Conservation (phyloP, 2,329 filamentous ascomycete genomes). For the Cytospora mali region DNA sequence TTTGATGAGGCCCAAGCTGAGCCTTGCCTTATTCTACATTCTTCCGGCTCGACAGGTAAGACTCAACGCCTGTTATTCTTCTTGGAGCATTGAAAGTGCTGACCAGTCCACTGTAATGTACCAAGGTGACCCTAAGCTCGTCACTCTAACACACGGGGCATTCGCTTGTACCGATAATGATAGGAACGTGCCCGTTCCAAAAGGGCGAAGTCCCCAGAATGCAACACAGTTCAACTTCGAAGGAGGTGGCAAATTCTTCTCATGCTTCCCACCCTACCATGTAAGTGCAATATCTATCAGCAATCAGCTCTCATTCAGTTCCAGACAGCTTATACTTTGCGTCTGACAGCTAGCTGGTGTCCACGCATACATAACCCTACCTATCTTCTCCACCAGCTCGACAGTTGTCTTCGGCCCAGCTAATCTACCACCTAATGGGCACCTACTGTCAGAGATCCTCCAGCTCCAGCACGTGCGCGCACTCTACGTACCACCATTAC, state of each 20-base stretch:
- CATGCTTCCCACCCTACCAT: not conserved
- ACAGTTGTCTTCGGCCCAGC: not conserved
- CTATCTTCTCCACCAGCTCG: not conserved
- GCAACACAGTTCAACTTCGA: not conserved
- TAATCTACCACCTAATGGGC: not conserved
- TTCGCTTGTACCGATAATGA: not conserved
- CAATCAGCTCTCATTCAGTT: not conserved
- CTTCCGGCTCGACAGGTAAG: not conserved
- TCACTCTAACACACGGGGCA: not conserved
- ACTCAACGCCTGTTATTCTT: not conserved
- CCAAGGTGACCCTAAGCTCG: not conserved
- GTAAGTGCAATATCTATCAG: not conserved
- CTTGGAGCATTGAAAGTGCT: not conserved
- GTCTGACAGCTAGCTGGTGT: not conserved
- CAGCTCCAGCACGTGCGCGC: not conserved
- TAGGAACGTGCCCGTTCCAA: not conserved
- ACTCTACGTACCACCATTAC: not conserved
- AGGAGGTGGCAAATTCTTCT: not conserved
- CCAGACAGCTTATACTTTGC: not conserved
- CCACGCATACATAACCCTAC: not conserved
- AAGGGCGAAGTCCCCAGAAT: not conserved
- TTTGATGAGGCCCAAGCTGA: conserved; percentile 1
- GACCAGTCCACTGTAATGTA: not conserved
- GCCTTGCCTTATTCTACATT: not conserved
- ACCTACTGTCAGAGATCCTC: not conserved